These are phyloP conservation scores for Umbelopsis sp. DNA, from an alignment of 371 early-diverging fungal species.

Conservation along the genomic window DNA sequence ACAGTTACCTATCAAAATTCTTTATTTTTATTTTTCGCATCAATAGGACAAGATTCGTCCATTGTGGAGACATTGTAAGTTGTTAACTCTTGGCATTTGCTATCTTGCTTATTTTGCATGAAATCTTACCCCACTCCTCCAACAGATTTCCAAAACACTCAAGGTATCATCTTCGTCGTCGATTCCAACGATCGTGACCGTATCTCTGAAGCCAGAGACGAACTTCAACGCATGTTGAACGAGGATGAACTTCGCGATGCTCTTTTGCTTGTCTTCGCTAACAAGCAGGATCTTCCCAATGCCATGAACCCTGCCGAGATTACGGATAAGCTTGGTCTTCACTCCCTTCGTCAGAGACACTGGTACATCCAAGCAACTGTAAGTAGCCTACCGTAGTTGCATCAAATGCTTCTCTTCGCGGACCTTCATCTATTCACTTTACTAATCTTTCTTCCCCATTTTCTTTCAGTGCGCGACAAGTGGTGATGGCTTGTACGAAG, in stretches of 20 bases:
- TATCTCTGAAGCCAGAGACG: slow-evolving; percentile 84
- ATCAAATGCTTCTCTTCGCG: neutral
- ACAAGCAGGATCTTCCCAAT: slow-evolving; percentile 96
- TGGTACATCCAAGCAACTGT: slow-evolving; percentile 62
- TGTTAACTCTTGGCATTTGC: neutral
- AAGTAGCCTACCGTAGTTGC: no score
- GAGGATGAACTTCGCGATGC: slow-evolving; percentile 95
- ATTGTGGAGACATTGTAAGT: slow-evolving; percentile 58
- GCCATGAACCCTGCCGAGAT: slow-evolving; percentile 95
- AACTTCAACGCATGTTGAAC: slow-evolving; percentile 85
- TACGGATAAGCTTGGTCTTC: slow-evolving; percentile 88
- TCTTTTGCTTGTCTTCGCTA: slow-evolving; percentile 91
- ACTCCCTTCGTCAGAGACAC: slow-evolving; percentile 84
- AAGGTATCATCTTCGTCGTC: slow-evolving; percentile 97
- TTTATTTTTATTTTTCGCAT: neutral
- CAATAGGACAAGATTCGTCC: slow-evolving; percentile 52
- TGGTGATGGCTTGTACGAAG: slow-evolving; percentile 97
- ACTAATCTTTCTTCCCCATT: neutral
- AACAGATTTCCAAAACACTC: slow-evolving; percentile 90
- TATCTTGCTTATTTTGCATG: neutral
- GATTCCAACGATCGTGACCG: slow-evolving; percentile 94
- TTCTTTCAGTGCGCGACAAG: slow-evolving; percentile 80
- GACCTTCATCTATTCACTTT: no score
- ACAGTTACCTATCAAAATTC: neutral
- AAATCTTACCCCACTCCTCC: slow-evolving; percentile 54